Base-by-base conservation (phyloP, 768 basidiomycete genomes). In the Phanerochaete carnosa region DNA sequence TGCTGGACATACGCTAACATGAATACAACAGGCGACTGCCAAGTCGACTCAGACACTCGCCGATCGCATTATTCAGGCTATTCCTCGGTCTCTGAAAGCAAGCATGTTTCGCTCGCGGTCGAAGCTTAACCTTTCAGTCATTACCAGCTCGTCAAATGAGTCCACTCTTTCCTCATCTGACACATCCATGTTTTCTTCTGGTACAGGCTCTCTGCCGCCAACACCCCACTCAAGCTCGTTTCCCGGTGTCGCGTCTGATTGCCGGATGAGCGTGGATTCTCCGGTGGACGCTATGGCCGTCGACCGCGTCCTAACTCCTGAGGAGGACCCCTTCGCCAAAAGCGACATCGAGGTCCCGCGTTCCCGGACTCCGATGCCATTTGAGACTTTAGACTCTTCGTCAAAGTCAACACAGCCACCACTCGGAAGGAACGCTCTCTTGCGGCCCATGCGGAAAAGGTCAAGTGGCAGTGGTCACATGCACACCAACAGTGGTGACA, bases 321-420 rank as follows among this genome's bases (percentile, higher is more conserved):
- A 70, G 37, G 61, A 54, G 5, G 71, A 72, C 58, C 71, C 71
- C 3, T 72, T 72, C 55, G 63, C 63, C 39, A 69, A 69, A 57
- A 59, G 55, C 11, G 66, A 68, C 16, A 67, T 71, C 19, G 58
- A 50, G 15, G 29, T 66, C 11, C 57, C 57, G 7, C 23, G 52
- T 26, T 45, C n/a, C 2, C 33, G 32, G 25, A 54, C 58, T 6
- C 51, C 43, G 13, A 45, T 23, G n/a, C 51, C 43, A n/a, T 53
- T 47, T 29, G 56, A 57, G 15, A 26, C 28, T 8, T 29, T 22
- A 7, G 22, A 26, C 3, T 30, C 43, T 16, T 26, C 45, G 25
- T 5, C 58, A 25, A 33, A 19, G 13, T n/a, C 57, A 19, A 45
- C n/a, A 25, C 15, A 30, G 25, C 7, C 32, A 19, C 35, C 16